Percentiles rank a stretch among this genome's conserved stretches.
phyloP scores from a whole-genome alignment of 306 rosid species.

The Comarum palustre region DNA sequence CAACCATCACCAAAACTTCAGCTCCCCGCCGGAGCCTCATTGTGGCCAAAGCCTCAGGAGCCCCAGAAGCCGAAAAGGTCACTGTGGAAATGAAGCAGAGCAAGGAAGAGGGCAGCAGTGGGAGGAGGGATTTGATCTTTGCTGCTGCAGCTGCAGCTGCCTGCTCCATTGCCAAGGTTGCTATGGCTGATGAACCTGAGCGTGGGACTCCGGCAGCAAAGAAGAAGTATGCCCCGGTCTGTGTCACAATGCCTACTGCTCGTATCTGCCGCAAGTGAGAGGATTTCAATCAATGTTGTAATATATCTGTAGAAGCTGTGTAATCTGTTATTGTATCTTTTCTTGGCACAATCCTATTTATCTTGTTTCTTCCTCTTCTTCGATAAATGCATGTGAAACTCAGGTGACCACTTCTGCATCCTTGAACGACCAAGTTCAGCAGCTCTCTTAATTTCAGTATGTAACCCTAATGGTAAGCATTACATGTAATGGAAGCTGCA shows the following conservation, averaged over 20 bases:
- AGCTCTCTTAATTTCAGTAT: not conserved
- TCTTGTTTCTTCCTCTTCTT: conserved; percentile 18
- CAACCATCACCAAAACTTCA: conserved; percentile 24
- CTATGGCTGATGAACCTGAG: conserved; percentile 56
- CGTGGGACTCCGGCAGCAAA: conserved; percentile 47
- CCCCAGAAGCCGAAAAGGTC: conserved; percentile 22
- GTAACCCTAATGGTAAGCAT: not conserved
- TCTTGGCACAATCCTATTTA: conserved; percentile 3
- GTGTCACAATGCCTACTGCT: conserved; percentile 68
- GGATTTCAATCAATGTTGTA: conserved; percentile 3
- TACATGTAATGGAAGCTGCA: not conserved
- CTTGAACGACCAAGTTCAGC: not conserved
- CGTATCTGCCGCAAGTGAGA: conserved; percentile 55
- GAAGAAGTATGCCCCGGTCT: conserved; percentile 50
- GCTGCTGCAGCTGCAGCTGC: conserved; percentile 46
- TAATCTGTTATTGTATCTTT: not conserved
- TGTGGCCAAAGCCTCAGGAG: conserved; percentile 41
- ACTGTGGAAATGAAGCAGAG: conserved; percentile 27
- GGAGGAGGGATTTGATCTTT: conserved; percentile 54
- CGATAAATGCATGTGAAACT: conserved; percentile 1
- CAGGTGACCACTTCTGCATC: not conserved
- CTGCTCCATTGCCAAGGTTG: conserved; percentile 43
- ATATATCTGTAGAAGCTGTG: conserved; percentile 27
- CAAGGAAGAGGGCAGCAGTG: conserved; percentile 37
- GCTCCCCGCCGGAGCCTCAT: conserved; percentile 26